Conservation (phyloP, 2,329 filamentous ascomycete genomes). For the Gyromitra esculenta region DNA sequence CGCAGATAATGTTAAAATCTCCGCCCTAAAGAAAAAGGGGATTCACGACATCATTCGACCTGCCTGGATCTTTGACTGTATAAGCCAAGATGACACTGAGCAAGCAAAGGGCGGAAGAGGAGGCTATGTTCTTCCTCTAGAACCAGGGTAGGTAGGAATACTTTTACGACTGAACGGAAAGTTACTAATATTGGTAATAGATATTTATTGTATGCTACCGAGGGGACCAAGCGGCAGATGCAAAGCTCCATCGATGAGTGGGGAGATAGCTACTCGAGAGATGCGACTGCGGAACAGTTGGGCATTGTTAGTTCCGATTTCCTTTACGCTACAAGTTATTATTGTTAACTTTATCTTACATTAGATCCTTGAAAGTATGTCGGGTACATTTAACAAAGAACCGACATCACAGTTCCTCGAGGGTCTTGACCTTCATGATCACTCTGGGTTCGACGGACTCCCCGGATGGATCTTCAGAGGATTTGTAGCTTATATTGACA, state of each 20-base stretch:
- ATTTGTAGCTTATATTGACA: conserved; percentile 63
- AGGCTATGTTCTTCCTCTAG: conserved; percentile 72
- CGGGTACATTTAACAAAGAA: conserved; percentile 61
- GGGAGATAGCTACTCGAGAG: conserved; percentile 83
- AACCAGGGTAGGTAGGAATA: conserved; percentile 62
- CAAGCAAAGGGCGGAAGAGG: conserved; percentile 63
- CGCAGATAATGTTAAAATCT: conserved; percentile 75
- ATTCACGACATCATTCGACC: conserved; percentile 78
- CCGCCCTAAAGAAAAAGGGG: conserved; percentile 78
- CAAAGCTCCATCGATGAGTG: conserved; percentile 75
- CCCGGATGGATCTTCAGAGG: conserved; percentile 65
- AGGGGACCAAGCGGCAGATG: conserved; percentile 67
- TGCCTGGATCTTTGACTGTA: conserved; percentile 83
- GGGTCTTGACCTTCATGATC: conserved; percentile 68
- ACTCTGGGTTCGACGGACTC: conserved; percentile 64
- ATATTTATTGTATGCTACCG: conserved; percentile 77
- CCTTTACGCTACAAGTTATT: neutral
- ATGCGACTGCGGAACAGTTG: conserved; percentile 73
- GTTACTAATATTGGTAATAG: conserved; percentile 62
- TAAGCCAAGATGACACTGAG: conserved; percentile 68
- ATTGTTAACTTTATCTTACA: neutral
- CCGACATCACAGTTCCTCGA: conserved; percentile 54
- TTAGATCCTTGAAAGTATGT: conserved; percentile 46
- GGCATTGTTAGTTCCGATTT: conserved; percentile 59
- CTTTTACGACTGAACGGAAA: neutral